These are phyloP conservation scores for Candida railenensis DNA, from an alignment of 805 yeast genomes.

Conservation along the genomic window DNA sequence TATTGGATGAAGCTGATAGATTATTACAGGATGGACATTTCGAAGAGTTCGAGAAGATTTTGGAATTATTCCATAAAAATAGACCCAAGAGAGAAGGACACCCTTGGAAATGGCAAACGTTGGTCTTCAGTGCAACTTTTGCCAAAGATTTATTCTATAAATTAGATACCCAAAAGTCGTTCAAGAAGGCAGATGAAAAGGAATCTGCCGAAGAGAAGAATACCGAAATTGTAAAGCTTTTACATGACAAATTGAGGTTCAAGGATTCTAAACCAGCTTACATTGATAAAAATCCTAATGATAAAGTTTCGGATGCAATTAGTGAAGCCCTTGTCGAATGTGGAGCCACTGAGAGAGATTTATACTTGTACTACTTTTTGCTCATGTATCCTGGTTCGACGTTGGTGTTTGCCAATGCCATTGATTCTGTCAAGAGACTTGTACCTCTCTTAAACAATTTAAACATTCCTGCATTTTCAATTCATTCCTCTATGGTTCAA, in stretches of 20 bases:
- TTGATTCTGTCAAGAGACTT: conserved; percentile 87
- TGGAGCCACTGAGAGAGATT: conserved; percentile 84
- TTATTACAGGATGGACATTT: conserved; percentile 94
- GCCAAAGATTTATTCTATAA: conserved; percentile 79
- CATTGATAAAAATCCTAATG: conserved; percentile 85
- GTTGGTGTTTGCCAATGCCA: conserved; percentile 90
- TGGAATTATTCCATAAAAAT: conserved; percentile 58
- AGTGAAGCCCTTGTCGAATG: conserved; percentile 90
- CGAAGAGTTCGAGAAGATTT: conserved; percentile 79
- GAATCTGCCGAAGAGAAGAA: conserved; percentile 32
- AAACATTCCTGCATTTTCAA: conserved; percentile 66
- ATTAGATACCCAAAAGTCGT: conserved; percentile 42
- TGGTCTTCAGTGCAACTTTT: conserved; percentile 95
- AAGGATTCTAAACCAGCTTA: conserved; percentile 63
- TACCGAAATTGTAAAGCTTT: conserved; percentile 62
- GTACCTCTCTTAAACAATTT: conserved; percentile 73
- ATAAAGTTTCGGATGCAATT: conserved; percentile 69
- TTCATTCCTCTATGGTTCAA: conserved; percentile 94
- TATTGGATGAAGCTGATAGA: conserved; percentile 95
- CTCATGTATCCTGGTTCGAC: conserved; percentile 86
- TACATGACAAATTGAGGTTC: conserved; percentile 71
- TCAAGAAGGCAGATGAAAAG: conserved; percentile 22
- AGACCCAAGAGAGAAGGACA: conserved; percentile 40
- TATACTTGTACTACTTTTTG: conserved; percentile 83
- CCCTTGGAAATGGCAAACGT: conserved; percentile 65